phyloP scores from a whole-genome alignment of 345 rosid species.

The Eucalyptus microcorys region DNA sequence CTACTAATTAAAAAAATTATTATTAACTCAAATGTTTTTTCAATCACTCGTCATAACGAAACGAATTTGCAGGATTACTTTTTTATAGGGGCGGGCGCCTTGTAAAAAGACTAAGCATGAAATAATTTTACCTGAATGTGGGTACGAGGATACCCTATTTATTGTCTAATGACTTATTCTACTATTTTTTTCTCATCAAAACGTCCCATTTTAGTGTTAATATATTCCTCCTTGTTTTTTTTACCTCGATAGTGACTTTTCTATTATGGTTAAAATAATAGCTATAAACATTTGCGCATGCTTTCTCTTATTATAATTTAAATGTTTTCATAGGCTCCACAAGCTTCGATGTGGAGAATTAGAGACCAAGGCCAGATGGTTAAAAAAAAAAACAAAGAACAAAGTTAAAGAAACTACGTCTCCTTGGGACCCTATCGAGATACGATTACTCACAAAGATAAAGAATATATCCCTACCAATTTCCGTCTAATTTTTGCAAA shows the following conservation, averaged over 20 bases:
- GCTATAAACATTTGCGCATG: rapidly evolving
- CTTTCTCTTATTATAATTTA: not conserved
- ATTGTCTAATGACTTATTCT: not conserved
- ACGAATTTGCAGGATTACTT: not conserved
- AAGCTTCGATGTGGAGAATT: not conserved
- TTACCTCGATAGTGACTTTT: not conserved
- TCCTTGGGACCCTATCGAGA: not conserved
- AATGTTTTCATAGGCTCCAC: not conserved
- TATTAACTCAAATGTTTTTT: not conserved
- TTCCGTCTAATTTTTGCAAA: not conserved
- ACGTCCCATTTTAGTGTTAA: not conserved
- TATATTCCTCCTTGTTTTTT: not conserved
- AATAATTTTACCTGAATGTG: not conserved
- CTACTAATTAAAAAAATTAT: rapidly evolving
- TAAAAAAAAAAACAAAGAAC: no score
- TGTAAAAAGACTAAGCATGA: not conserved
- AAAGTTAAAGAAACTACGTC: not conserved
- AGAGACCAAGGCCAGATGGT: not conserved
- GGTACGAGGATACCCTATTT: not conserved
- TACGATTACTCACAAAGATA: not conserved
- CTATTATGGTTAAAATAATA: not conserved
- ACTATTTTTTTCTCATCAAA: not conserved
- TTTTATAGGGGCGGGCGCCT: not conserved
- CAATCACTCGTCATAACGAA: not conserved
- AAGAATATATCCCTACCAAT: rapidly evolving